phyloP scores from a whole-genome alignment of 805 yeast species.

The Hanseniaspora pseudoguilliermondii region DNA sequence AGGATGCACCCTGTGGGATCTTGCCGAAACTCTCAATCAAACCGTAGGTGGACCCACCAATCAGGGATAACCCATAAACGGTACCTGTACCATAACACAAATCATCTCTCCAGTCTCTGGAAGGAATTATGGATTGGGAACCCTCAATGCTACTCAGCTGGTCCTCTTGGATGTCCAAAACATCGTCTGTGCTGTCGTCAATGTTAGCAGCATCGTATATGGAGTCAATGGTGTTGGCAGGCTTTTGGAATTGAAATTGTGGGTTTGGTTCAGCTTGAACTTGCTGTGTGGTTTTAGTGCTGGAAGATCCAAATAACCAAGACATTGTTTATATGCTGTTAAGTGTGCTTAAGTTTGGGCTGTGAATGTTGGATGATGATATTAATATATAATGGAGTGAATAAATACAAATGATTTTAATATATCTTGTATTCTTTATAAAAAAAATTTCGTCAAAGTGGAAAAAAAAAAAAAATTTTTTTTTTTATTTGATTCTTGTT shows the following conservation, averaged over 20 bases:
- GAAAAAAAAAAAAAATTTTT: too few relatives aligned
- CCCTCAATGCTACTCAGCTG: conserved; percentile 66
- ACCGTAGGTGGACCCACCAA: conserved; percentile 82
- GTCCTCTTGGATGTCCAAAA: conserved; percentile 79
- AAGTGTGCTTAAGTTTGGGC: background rate
- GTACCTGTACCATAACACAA: conserved; percentile 96
- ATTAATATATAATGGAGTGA: too few relatives aligned
- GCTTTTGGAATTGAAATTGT: conserved; percentile 13
- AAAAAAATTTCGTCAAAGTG: too few relatives aligned
- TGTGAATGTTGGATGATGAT: too few relatives aligned
- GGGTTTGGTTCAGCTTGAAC: conserved; percentile 8
- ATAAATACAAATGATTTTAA: background rate
- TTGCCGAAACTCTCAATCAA: conserved; percentile 71
- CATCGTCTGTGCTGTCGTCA: conserved; percentile 70
- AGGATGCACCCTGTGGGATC: conserved; percentile 63
- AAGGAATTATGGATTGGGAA: conserved; percentile 78
- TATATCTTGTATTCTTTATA: background rate
- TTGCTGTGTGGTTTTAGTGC: background rate
- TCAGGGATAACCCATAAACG: conserved; percentile 74
- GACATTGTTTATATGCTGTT: conserved; percentile 16
- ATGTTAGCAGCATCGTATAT: conserved; percentile 89
- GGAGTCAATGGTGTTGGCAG: conserved; percentile 19
- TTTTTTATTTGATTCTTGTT: too few relatives aligned
- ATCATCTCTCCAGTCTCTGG: conserved; percentile 97
- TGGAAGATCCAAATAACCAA: conserved; percentile 19